Evolutionary conservation across 2,329 filamentous ascomycete species (phyloP).

Genomic region (Penicillium sp.): DNA sequence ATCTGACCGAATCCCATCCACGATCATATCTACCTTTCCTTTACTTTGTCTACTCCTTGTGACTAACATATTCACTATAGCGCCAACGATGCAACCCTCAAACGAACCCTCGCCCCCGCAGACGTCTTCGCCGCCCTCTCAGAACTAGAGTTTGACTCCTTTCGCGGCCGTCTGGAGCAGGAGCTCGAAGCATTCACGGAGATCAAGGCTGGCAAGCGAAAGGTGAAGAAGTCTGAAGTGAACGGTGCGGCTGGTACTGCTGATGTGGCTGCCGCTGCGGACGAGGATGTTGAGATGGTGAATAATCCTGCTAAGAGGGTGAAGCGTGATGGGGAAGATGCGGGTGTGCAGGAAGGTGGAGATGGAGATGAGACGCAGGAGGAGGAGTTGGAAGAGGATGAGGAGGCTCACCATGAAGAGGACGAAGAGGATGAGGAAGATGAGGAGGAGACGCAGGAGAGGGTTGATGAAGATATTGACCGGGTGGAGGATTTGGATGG

Average conservation of each 20-base stretch:
- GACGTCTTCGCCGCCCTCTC: slow-evolving; percentile 62
- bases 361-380: slow-evolving; percentile 26
- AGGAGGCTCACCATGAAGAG: slow-evolving; percentile 24
- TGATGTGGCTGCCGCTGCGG: slow-evolving; percentile 6
- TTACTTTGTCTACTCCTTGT: background rate
- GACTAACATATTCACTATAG: slow-evolving; percentile 34
- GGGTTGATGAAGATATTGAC: slow-evolving; percentile 36
- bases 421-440: slow-evolving; percentile 25
- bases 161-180: slow-evolving; percentile 57
- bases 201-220: slow-evolving; percentile 43
- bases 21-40: too few species aligned
- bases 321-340: slow-evolving; percentile 20
- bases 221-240: slow-evolving; percentile 49
- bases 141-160: slow-evolving; percentile 62
- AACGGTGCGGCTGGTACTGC: slow-evolving; percentile 26
- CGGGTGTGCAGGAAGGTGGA: background rate
- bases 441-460: slow-evolving; percentile 21
- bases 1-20: background rate
- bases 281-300: slow-evolving; percentile 22
- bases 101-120: slow-evolving; percentile 61
- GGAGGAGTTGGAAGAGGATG: slow-evolving; percentile 27
- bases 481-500: slow-evolving; percentile 40
- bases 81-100: slow-evolving; percentile 61
- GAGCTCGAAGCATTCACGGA: slow-evolving; percentile 55
- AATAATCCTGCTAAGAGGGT: slow-evolving; percentile 26